phyloP scores from a whole-genome alignment of 208 protist species.

The Endotrypanum monterogeii region DNA sequence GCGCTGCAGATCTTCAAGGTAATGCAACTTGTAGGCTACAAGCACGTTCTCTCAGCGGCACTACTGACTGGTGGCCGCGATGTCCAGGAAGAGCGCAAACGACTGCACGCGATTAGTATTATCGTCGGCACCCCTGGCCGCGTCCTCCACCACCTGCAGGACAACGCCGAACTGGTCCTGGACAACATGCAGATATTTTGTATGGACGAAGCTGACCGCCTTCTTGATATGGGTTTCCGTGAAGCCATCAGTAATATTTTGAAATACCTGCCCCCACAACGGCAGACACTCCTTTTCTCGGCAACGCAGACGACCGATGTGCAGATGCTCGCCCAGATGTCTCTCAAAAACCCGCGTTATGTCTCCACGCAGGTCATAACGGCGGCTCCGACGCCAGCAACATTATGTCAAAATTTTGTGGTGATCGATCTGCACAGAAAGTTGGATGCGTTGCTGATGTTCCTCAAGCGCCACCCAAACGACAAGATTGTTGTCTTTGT shows the following conservation, averaged over 20 bases:
- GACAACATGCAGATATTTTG: constrained; percentile 97
- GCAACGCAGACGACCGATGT: constrained; percentile 98
- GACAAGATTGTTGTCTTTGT: constrained; percentile 98
- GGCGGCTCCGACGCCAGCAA: constrained; percentile 80
- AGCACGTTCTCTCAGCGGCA: constrained; percentile 95
- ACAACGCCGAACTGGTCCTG: constrained; percentile 91
- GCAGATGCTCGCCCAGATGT: constrained; percentile 93
- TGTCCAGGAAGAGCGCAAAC: constrained; percentile 92
- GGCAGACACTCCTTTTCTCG: constrained; percentile 99
- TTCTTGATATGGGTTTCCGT: constrained; percentile 98
- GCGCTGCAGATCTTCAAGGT: constrained; percentile 99
- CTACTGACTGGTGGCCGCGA: constrained; percentile 99
- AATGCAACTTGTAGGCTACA: constrained; percentile 92
- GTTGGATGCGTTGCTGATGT: constrained; percentile 97
- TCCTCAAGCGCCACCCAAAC: constrained; percentile 96
- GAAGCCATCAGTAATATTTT: constrained; percentile 95
- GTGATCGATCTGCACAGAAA: constrained; percentile 94
- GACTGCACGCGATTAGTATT: constrained; percentile 96
- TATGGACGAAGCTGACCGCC: constrained; percentile 98
- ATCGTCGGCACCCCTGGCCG: constrained; percentile 98
- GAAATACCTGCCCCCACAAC: constrained; percentile 73
- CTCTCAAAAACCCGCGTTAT: constrained; percentile 95
- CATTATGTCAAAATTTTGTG: constrained; percentile 95
- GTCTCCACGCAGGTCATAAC: constrained; percentile 93
- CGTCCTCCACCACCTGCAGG: constrained; percentile 98